Evolutionary conservation across 345 rosid genomes (phyloP), one percentile per base, ranked within the genome.

Genomic region (Hevea brasiliensis): DNA sequence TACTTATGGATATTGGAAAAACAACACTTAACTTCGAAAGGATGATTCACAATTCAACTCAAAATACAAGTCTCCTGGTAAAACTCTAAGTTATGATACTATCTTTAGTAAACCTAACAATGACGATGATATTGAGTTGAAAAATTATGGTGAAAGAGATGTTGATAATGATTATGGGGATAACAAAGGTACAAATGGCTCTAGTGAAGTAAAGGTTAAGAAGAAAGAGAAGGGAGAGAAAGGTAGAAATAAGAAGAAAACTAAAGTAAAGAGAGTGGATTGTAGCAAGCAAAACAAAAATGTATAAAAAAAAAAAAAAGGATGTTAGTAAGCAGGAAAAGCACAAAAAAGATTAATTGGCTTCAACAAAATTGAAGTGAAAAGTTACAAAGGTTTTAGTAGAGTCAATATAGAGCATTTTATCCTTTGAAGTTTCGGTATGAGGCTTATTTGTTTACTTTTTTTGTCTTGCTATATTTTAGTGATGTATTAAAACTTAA

Each of bases 1-100:
- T 89, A 20, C 88, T 84, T 8, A 73, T 48, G 44, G 89, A 83
- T 77, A 81, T 72, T 73, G 88, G 73, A 24, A 79, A 72, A 74
- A 74, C 85, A 54, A 62, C 72, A 14, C 69, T 76, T 40, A 20
- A 32, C 60, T 70, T 83, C 41, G 77, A 83, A 87, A 84, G 79
- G 86, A 83, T 72, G 82, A 76, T 73, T 59, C 78, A 55, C 81
- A 76, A 63, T 74, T 44, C 71, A 76, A 53, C 48, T 70, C 80
- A n/a, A 78, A 73, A 48, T 65, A 80, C 8, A 81, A 83, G 68
- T 88, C 88, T 66, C 74, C 87, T 73, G 83, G 47, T 76, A 75
- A 54, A 68, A 67, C 84, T 54, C 63, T 79, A 26, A 71, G 55
- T 65, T 57, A 71, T 67, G 84, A 65, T 71, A 70, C 68, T 51